phyloP scores from a whole-genome alignment of 345 rosid genomes.

The Hibiscus mutabilis region DNA sequence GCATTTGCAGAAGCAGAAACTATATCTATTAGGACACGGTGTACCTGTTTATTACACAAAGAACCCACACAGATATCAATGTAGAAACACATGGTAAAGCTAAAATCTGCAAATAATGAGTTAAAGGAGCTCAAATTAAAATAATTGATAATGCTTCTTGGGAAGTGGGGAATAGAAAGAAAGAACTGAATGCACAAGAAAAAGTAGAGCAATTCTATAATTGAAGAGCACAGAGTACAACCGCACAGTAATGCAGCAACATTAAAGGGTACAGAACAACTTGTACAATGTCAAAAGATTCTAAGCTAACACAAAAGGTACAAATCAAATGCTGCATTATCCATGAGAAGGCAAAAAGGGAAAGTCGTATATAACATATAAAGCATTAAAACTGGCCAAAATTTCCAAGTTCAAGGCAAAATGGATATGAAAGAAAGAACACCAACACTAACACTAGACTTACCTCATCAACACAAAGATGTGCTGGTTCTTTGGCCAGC shows the following conservation, averaged over 20 bases:
- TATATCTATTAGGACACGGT: conserved; percentile 63
- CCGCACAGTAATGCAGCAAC: background rate
- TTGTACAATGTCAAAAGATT: background rate
- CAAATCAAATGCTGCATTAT: background rate
- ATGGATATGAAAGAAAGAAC: background rate
- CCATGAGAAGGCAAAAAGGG: background rate
- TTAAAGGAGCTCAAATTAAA: background rate
- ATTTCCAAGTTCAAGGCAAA: background rate
- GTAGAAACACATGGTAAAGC: background rate
- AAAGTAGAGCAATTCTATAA: background rate
- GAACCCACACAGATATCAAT: background rate
- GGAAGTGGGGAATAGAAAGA: background rate
- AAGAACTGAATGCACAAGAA: conserved; percentile 3
- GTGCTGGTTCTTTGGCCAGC: conserved; percentile 73
- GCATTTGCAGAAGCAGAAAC: conserved; percentile 72
- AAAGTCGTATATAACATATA: background rate
- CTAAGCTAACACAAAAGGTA: background rate
- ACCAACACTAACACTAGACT: conserved; percentile 4
- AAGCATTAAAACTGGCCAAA: background rate
- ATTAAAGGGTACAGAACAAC: background rate
- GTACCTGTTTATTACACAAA: conserved; percentile 41
- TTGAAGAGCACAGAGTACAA: background rate
- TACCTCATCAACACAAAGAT: conserved; percentile 80
- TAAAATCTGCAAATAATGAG: background rate
- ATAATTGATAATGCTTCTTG: background rate